phyloP scores from a whole-genome alignment of 192 early-diverging fungal genomes.

The Chytriomyces sp. region DNA sequence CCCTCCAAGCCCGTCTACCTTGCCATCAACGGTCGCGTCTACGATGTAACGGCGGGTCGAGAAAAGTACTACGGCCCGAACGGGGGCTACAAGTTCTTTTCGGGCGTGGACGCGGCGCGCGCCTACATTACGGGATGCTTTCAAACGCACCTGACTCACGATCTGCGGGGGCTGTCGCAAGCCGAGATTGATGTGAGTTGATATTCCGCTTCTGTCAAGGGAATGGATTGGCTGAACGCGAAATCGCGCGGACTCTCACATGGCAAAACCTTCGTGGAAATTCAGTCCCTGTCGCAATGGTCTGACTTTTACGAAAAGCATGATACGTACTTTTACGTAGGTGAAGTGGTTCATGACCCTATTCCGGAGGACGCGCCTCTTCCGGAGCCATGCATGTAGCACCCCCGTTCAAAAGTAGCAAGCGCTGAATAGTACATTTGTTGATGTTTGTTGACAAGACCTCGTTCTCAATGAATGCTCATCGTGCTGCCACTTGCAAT shows the following conservation, averaged over 20 bases:
- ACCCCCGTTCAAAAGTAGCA: not conserved
- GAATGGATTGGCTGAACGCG: not conserved
- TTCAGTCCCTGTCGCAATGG: slow-evolving; percentile 76
- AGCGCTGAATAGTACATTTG: not conserved
- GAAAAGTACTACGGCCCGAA: slow-evolving; percentile 76
- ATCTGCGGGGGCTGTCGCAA: slow-evolving; percentile 80
- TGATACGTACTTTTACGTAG: slow-evolving; percentile 85
- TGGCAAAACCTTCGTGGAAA: not conserved
- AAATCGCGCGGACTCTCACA: not conserved
- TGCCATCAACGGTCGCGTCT: slow-evolving; percentile 90
- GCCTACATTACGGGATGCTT: slow-evolving; percentile 97
- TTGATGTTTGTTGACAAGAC: not conserved
- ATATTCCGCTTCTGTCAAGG: not conserved
- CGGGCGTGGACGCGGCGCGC: slow-evolving; percentile 88
- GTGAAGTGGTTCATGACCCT: slow-evolving; percentile 75
- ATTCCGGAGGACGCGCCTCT: slow-evolving; percentile 83
- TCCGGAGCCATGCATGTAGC: slow-evolving; percentile 70
- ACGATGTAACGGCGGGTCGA: slow-evolving; percentile 82
- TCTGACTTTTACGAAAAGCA: slow-evolving; percentile 85
- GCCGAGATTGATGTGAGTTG: slow-evolving; percentile 70
- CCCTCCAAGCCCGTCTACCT: slow-evolving; percentile 82
- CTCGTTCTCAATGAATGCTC: not conserved
- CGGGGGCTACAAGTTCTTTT: slow-evolving; percentile 83
- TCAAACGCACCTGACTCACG: slow-evolving; percentile 88
- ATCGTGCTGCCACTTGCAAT: not conserved